phyloP scores from a whole-genome alignment of 768 basidiomycete genomes.

The Suillus ampliporus region DNA sequence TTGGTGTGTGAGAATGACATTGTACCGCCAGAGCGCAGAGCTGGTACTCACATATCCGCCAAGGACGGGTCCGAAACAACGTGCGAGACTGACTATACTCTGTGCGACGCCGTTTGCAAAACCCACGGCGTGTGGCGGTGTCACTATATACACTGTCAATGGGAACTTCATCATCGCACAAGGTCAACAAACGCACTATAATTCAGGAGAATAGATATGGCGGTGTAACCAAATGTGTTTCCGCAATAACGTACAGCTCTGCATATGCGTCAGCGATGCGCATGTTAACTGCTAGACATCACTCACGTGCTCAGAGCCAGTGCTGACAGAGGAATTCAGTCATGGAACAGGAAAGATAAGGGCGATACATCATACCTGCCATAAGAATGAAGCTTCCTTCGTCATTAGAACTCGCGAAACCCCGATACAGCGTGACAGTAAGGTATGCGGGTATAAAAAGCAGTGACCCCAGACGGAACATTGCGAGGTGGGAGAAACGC shows the following conservation, averaged over 20 bases:
- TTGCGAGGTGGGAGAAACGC: conserved; percentile 82
- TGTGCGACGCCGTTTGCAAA: conserved; percentile 96
- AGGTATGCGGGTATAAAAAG: conserved; percentile 93
- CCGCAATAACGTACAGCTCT: conserved; percentile 91
- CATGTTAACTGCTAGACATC: neutral
- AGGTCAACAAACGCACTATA: conserved; percentile 60
- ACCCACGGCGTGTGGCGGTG: conserved; percentile 86
- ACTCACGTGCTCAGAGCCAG: conserved; percentile 83
- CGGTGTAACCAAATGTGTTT: conserved; percentile 87
- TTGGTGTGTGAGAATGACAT: conserved; percentile 17
- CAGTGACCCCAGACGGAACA: conserved; percentile 88
- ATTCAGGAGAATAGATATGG: conserved; percentile 86
- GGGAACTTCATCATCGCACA: conserved; percentile 5
- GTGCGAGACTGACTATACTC: conserved; percentile 90
- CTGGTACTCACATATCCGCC: conserved; percentile 69
- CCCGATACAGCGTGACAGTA: conserved; percentile 73
- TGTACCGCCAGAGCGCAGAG: neutral
- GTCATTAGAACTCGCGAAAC: conserved; percentile 69
- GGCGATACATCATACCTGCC: conserved; percentile 57
- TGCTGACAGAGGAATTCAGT: conserved; percentile 46
- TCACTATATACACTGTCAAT: conserved; percentile 58
- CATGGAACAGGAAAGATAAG: conserved; percentile 12
- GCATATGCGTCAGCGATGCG: conserved; percentile 8
- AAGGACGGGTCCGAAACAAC: conserved; percentile 87
- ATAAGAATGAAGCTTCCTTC: conserved; percentile 83